Conservation (phyloP, 2,329 filamentous ascomycete genomes). For the Sporothrix luriei region DNA sequence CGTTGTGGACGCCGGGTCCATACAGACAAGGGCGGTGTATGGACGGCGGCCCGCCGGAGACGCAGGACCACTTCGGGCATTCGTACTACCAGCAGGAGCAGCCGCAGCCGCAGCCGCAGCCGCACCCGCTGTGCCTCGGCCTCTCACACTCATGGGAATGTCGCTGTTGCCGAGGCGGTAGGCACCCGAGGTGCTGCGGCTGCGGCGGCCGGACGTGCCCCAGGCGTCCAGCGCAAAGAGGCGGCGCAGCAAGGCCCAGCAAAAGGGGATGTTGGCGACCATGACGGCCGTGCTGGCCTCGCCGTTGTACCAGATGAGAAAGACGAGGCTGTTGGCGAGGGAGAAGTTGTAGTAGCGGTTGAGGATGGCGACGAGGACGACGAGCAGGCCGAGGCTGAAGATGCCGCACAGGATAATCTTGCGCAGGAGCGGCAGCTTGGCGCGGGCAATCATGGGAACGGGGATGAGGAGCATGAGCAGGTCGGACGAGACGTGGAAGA, state of each 20-base stretch:
- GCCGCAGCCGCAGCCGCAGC: background rate
- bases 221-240: constrained; percentile 40
- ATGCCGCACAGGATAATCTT: constrained; percentile 58
- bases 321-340: constrained; percentile 57
- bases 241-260: constrained; percentile 59
- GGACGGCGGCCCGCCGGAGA: background rate
- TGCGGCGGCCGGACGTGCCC: constrained; percentile 29
- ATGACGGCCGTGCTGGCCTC: constrained; percentile 62
- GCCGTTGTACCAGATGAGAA: constrained; percentile 63
- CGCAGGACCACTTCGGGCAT: background rate
- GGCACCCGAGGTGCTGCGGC: constrained; percentile 28
- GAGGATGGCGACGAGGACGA: constrained; percentile 58
- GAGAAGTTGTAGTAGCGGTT: constrained; percentile 65
- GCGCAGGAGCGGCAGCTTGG: constrained; percentile 42
- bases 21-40: background rate
- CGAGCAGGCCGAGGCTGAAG: constrained; percentile 59
- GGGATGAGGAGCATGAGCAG: constrained; percentile 51
- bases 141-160: background rate
- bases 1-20: constrained; percentile 21
- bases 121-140: too few species aligned
- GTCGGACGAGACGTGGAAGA: constrained; percentile 54
- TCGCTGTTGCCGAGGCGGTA: constrained; percentile 30
- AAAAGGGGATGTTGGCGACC: constrained; percentile 63
- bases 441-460: constrained; percentile 49
- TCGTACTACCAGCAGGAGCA: background rate